phyloP scores from a whole-genome alignment of 1,139 yeast genomes.

The Blastobotrys aristatus region DNA sequence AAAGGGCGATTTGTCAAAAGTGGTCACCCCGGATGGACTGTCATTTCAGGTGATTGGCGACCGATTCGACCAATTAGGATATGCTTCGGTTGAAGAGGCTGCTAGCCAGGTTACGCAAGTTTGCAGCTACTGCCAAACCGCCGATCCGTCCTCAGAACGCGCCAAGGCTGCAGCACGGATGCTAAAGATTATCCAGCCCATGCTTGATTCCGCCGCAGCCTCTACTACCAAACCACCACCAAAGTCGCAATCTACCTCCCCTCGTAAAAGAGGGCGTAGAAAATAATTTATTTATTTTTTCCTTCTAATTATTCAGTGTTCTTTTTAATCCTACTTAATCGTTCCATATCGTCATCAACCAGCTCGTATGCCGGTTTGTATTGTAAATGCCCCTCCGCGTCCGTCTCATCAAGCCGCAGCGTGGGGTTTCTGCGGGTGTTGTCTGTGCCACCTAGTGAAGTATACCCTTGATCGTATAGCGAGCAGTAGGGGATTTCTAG shows the following conservation, averaged over 20 bases:
- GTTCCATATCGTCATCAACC: constrained; percentile 53
- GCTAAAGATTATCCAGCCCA: background rate
- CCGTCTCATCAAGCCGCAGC: constrained; percentile 34
- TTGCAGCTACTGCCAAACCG: background rate
- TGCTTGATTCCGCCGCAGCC: background rate
- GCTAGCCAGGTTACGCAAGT: background rate
- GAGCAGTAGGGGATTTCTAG: constrained; percentile 55
- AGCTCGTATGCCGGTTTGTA: constrained; percentile 66
- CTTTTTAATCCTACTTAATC: constrained; percentile 45
- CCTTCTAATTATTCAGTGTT: constrained; percentile 1
- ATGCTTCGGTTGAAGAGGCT: constrained; percentile 2
- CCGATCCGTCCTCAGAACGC: background rate
- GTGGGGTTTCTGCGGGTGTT: constrained; percentile 65
- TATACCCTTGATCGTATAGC: constrained; percentile 72
- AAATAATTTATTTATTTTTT: constrained; percentile 1
- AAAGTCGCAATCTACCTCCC: background rate
- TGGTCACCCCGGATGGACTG: background rate
- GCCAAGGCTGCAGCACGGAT: background rate
- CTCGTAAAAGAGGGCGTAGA: background rate
- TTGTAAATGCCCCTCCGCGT: constrained; percentile 18
- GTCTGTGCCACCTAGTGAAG: constrained; percentile 72
- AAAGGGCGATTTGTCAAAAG: background rate
- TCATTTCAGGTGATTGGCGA: background rate
- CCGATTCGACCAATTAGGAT: background rate
- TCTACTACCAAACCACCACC: background rate